phyloP scores from a whole-genome alignment of 139 green algal species.

The Desmodesmus armatus region DNA sequence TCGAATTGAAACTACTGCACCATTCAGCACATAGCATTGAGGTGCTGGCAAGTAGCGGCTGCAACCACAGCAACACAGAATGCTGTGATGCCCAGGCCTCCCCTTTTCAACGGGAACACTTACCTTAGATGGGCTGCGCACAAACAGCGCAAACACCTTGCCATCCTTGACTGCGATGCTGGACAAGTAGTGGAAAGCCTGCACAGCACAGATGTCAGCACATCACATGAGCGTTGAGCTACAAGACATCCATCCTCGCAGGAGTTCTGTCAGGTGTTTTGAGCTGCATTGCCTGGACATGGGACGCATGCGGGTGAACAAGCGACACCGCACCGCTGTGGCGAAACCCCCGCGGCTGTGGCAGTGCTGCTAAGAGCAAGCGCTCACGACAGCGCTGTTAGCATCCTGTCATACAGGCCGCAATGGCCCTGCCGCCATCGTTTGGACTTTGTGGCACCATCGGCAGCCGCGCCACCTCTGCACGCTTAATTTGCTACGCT shows the following conservation, averaged over 20 bases:
- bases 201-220: slow-evolving; percentile 60
- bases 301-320: too few species aligned
- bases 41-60: not conserved
- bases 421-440: too few species aligned
- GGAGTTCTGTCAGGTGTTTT: too few species aligned
- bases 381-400: too few species aligned
- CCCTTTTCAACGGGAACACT: too few species aligned
- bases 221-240: slow-evolving; percentile 85
- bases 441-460: too few species aligned
- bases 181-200: slow-evolving; percentile 76
- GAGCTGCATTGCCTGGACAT: too few species aligned
- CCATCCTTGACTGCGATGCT: slow-evolving; percentile 76
- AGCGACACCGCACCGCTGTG: too few species aligned
- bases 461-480: too few species aligned
- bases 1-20: not conserved
- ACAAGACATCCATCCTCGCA: slow-evolving; percentile 74
- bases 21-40: not conserved
- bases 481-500: not conserved
- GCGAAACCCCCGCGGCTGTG: too few species aligned
- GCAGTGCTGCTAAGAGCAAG: too few species aligned
- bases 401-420: not conserved
- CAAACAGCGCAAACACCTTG: slow-evolving; percentile 80
- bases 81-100: not conserved
- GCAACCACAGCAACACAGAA: not conserved
- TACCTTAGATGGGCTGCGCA: slow-evolving; percentile 59